Evolutionary conservation across 495 filamentous ascomycete genomes (phyloP).

Genomic region (Aspergillus hancockii): DNA sequence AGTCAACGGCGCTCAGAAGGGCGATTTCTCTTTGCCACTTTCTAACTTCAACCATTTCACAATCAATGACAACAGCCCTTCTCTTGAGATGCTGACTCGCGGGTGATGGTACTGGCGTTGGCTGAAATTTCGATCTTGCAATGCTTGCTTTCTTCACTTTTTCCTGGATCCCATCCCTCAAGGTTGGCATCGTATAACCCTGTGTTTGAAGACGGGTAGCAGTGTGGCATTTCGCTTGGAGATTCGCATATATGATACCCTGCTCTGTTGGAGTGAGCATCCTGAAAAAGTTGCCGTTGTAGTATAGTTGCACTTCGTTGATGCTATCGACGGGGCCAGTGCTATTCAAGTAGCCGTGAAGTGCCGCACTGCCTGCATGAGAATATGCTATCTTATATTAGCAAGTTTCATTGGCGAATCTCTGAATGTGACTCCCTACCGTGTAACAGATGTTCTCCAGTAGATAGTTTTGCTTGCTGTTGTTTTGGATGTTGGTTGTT

Average conservation of each 20-base stretch:
- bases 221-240: not conserved
- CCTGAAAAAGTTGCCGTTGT: conserved; percentile 1
- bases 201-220: not conserved
- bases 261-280: not conserved
- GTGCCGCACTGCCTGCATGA: not conserved
- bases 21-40: conserved; percentile 19
- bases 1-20: conserved; percentile 43
- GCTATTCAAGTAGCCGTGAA: not conserved
- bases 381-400: not conserved
- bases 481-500: not conserved
- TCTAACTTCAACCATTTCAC: conserved; percentile 34
- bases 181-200: not conserved
- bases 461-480: not conserved
- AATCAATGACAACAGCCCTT: conserved; percentile 32
- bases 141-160: not conserved
- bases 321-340: not conserved
- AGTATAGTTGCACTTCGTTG: not conserved
- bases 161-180: not conserved
- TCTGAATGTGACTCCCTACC: not conserved
- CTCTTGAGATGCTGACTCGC: conserved; percentile 6
- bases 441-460: not conserved
- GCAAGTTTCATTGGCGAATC: not conserved
- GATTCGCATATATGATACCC: not conserved
- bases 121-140: not conserved
- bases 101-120: conserved; percentile 7